Percentiles rank a stretch among this genome's conserved stretches.
These are phyloP conservation scores for Calonectria pseudoturangicola DNA, from an alignment of 2,329 filamentous ascomycete genomes.

Conservation along the genomic window DNA sequence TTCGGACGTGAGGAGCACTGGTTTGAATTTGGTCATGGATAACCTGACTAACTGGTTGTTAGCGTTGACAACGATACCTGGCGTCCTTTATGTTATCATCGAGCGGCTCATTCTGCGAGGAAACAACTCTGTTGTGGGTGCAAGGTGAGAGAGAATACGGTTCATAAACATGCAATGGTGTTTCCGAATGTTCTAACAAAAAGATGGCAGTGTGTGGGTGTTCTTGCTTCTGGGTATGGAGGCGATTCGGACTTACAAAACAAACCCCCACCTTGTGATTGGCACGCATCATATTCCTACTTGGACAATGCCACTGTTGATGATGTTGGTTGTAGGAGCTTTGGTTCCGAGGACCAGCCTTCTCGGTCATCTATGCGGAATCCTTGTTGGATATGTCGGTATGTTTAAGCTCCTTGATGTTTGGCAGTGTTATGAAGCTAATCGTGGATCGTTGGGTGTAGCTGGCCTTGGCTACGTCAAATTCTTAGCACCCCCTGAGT, in stretches of 20 bases:
- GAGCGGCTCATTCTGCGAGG: conserved; percentile 83
- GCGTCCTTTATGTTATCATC: conserved; percentile 85
- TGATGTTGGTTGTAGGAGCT: conserved; percentile 83
- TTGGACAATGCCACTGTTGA: conserved; percentile 90
- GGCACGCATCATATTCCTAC: conserved; percentile 84
- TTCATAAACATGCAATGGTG: neutral
- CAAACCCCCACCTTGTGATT: conserved; percentile 85
- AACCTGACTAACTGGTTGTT: conserved; percentile 41
- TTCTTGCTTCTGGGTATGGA: conserved; percentile 91
- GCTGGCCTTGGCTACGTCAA: conserved; percentile 92
- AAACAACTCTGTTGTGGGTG: conserved; percentile 86
- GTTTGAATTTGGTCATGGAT: neutral
- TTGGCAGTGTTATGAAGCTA: conserved; percentile 21
- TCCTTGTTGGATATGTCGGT: conserved; percentile 92
- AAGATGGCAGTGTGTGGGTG: conserved; percentile 85
- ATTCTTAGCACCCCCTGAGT: conserved; percentile 92
- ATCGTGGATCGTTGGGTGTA: conserved; percentile 58
- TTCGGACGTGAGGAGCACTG: conserved; percentile 84
- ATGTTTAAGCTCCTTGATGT: conserved; percentile 50
- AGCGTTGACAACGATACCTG: conserved; percentile 89
- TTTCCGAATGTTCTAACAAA: conserved; percentile 23
- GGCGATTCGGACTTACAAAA: conserved; percentile 87
- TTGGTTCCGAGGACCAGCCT: conserved; percentile 89
- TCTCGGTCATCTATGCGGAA: conserved; percentile 88
- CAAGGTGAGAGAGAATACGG: conserved; percentile 76